These are phyloP conservation scores for Nepenthes gracilis DNA, from an alignment of 148 eudicot species.

Conservation along the genomic window DNA sequence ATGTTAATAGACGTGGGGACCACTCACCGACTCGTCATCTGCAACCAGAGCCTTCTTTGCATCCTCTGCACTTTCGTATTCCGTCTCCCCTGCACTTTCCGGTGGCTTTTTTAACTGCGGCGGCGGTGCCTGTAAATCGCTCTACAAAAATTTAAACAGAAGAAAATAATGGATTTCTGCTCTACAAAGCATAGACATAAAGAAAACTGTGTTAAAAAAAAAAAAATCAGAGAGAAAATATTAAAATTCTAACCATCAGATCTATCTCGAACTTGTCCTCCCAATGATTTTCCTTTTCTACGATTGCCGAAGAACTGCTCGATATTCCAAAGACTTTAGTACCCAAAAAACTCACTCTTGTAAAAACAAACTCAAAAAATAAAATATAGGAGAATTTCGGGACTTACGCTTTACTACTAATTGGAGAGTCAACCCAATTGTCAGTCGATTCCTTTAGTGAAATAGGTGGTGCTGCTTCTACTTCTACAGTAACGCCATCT, in stretches of 20 bases:
- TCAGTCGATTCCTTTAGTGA: slow-evolving; percentile 37
- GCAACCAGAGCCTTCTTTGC: slow-evolving; percentile 31
- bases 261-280: slow-evolving; percentile 79
- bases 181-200: background rate
- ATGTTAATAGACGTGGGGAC: slow-evolving; percentile 3
- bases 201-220: background rate
- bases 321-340: background rate
- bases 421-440: slow-evolving; percentile 31
- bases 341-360: background rate
- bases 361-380: background rate
- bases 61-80: slow-evolving; percentile 9
- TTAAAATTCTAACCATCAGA: slow-evolving; percentile 67
- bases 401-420: slow-evolving; percentile 47
- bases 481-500: slow-evolving; percentile 28
- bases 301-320: slow-evolving; percentile 4
- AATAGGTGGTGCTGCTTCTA: slow-evolving; percentile 30
- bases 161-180: too few species aligned
- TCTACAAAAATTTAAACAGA: too few species aligned
- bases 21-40: slow-evolving; percentile 38
- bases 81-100: slow-evolving; percentile 38
- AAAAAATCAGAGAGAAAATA: background rate
- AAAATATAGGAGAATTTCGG: slow-evolving; percentile 4
- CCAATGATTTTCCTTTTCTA: slow-evolving; percentile 34
- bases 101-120: slow-evolving; percentile 63
- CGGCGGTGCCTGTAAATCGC: slow-evolving; percentile 56